These are phyloP conservation scores for Agaricus subrufescens DNA, from an alignment of 768 basidiomycete species.

Conservation along the genomic window DNA sequence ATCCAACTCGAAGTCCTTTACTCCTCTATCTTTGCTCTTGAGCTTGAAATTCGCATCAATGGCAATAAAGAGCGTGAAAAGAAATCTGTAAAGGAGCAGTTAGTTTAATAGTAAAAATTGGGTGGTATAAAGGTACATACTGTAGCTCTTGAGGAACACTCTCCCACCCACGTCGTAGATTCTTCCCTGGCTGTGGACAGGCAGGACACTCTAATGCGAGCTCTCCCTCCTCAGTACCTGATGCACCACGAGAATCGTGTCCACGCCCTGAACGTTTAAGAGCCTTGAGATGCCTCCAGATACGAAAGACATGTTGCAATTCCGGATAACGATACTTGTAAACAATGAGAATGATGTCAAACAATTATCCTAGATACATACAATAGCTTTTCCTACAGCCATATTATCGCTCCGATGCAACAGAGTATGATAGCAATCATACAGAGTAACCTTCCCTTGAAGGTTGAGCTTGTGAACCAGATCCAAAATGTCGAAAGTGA, in stretches of 20 bases:
- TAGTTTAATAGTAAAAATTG: too few relatives aligned
- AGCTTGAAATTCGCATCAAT: too few relatives aligned
- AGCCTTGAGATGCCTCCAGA: slow-evolving; percentile 21
- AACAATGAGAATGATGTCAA: background rate
- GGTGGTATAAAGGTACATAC: background rate
- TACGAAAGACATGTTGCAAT: slow-evolving; percentile 8
- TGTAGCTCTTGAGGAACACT: background rate
- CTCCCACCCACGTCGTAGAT: slow-evolving; percentile 19
- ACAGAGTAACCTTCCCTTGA: slow-evolving; percentile 1
- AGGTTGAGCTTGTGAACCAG: slow-evolving; percentile 4
- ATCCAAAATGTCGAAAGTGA: slow-evolving; percentile 4
- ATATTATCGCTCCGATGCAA: background rate
- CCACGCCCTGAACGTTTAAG: slow-evolving; percentile 21
- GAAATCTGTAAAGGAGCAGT: too few relatives aligned
- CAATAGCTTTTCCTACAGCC: background rate
- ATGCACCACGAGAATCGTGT: slow-evolving; percentile 17
- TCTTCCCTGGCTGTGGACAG: slow-evolving; percentile 27
- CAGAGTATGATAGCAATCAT: slow-evolving; percentile 2
- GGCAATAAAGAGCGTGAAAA: too few relatives aligned
- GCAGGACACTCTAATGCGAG: slow-evolving; percentile 26
- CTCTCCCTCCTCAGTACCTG: slow-evolving; percentile 19
- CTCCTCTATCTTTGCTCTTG: too few relatives aligned
- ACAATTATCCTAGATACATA: background rate
- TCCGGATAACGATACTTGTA: slow-evolving; percentile 9
- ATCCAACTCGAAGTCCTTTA: background rate